Evolutionary conservation across 163 green algal genomes (phyloP), one percentile per base, ranked within the genome.

Genomic region (Coccomyxa subellipsoidea): DNA sequence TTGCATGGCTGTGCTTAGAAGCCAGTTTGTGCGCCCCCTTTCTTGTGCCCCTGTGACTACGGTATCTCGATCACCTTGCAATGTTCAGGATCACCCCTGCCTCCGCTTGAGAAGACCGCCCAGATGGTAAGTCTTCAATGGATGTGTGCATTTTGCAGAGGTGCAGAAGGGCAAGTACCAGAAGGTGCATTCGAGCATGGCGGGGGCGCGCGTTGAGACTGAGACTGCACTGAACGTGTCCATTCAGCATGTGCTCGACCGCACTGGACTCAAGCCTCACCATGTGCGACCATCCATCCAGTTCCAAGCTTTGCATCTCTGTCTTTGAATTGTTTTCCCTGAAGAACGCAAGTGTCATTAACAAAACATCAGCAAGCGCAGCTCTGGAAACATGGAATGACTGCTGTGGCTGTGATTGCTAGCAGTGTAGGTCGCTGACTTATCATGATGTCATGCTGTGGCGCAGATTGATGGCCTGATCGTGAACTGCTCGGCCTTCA

Each of bases 381-480:
- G n/a, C n/a, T n/a, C n/a, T n/a, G n/a, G n/a, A n/a, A n/a, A n/a
- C n/a, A n/a, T n/a, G n/a, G n/a, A n/a, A n/a, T n/a, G n/a, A n/a
- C n/a, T n/a, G n/a, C n/a, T n/a, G n/a, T n/a, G n/a, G n/a, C n/a
- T n/a, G n/a, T n/a, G n/a, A n/a, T n/a, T n/a, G n/a, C n/a, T n/a
- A n/a, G n/a, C n/a, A n/a, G n/a, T n/a, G n/a, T n/a, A n/a, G n/a
- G n/a, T n/a, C n/a, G n/a, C n/a, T n/a, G n/a, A n/a, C n/a, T n/a
- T n/a, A n/a, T n/a, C n/a, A n/a, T n/a, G n/a, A n/a, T n/a, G n/a
- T n/a, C n/a, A n/a, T n/a, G n/a, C n/a, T n/a, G n/a, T 59, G 47
- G 47, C 47, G 76, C 76, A 80, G 76, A 80, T 83, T 29, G 80
- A 83, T 69, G 80, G 35, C 23, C 38, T 83, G 23, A 83, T 83